Percentiles rank a stretch among this genome's conserved stretches.
These are phyloP conservation scores for Pythium inflatum DNA, from an alignment of 352 stramenopile species.

Conservation along the genomic window DNA sequence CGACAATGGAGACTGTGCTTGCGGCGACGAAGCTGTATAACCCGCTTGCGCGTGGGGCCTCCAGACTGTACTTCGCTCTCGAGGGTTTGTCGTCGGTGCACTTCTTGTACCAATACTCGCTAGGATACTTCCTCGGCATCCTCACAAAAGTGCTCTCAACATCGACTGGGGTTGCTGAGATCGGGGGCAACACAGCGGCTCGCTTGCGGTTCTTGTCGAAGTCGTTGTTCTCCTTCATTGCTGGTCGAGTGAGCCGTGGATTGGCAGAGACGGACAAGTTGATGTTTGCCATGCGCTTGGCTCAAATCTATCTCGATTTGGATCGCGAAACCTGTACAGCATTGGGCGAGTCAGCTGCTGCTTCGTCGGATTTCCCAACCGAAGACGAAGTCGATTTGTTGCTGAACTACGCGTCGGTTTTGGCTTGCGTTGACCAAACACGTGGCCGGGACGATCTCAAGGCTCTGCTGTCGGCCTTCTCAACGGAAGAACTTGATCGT, in stretches of 20 bases:
- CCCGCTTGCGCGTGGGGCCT: constrained; percentile 91
- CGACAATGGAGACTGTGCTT: constrained; percentile 85
- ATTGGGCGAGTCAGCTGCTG: constrained; percentile 35
- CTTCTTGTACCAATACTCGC: constrained; percentile 99
- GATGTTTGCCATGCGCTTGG: constrained; percentile 97
- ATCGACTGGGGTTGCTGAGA: constrained; percentile 17
- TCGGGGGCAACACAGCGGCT: constrained; percentile 28
- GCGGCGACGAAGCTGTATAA: constrained; percentile 95
- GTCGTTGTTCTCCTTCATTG: constrained; percentile 92
- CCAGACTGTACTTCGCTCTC: constrained; percentile 91
- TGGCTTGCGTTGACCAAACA: constrained; percentile 48
- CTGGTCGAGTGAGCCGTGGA: constrained; percentile 92
- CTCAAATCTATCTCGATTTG: constrained; percentile 91
- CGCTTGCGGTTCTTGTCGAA: constrained; percentile 74
- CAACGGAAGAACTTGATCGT: constrained; percentile 77
- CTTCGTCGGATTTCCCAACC: constrained; percentile 58
- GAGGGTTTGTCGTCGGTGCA: constrained; percentile 95
- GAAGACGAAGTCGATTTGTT: constrained; percentile 80
- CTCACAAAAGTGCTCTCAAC: constrained; percentile 91
- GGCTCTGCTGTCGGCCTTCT: constrained; percentile 59
- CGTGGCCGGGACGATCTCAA: constrained; percentile 51
- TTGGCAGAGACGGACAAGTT: constrained; percentile 97
- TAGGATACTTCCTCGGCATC: constrained; percentile 97
- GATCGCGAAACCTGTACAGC: constrained; percentile 56
- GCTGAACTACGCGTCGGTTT: constrained; percentile 56